A percentile compares a stretch with the other conserved stretches of the same genome.
Evolutionary conservation across 164 flowering plant genomes (phyloP).

Genomic region (Magnolia sinica): DNA sequence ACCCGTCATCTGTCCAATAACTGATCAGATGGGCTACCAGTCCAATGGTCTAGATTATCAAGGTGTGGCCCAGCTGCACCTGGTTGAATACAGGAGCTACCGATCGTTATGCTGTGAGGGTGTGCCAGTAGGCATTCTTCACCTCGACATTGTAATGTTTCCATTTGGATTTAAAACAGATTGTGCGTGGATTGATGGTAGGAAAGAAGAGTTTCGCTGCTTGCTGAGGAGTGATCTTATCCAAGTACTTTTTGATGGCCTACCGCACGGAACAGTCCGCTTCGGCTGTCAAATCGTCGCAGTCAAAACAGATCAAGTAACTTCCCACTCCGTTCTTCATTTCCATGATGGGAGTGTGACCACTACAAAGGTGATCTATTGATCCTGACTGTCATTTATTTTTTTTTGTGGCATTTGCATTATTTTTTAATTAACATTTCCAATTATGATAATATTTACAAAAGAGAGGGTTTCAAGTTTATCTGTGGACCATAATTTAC

Average conservation of each 20-base stretch:
- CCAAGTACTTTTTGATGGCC: constrained; percentile 19
- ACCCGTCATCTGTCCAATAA: neutral
- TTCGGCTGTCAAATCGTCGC: constrained; percentile 30
- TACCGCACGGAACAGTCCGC: constrained; percentile 35
- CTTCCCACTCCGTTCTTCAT: constrained; percentile 28
- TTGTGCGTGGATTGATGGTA: neutral
- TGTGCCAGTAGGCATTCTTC: too few species aligned
- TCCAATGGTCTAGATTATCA: too few species aligned
- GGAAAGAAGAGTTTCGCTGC: constrained; percentile 43
- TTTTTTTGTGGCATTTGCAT: neutral
- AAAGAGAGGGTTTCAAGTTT: too few species aligned
- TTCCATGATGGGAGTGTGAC: constrained; percentile 35
- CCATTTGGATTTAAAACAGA: too few species aligned
- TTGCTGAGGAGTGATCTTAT: constrained; percentile 39
- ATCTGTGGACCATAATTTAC: too few species aligned
- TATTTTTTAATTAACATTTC: neutral
- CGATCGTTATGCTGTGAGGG: too few species aligned
- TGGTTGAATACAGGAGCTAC: too few species aligned
- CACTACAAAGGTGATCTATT: constrained; percentile 35
- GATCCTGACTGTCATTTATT: neutral
- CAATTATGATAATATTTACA: too few species aligned
- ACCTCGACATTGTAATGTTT: too few species aligned
- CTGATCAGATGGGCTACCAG: too few species aligned
- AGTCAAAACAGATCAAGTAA: constrained; percentile 23
- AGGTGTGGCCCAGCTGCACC: too few species aligned